Evolutionary conservation across 371 early-diverging fungal genomes (phyloP).

Genomic region (Rhizopus delemar): DNA sequence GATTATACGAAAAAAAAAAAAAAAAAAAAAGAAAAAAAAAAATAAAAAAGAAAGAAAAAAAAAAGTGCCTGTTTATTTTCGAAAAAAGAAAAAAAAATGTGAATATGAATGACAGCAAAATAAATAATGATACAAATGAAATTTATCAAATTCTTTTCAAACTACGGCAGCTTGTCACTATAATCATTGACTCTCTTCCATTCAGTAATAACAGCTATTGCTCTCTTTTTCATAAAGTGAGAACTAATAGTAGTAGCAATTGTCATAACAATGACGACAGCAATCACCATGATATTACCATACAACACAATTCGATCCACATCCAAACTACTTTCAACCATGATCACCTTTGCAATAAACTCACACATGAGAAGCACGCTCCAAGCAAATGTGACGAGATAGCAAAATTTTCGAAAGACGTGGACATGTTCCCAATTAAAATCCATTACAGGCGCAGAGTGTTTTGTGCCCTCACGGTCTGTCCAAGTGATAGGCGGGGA

Average conservation of each 20-base stretch:
- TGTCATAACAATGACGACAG: slow-evolving; percentile 18
- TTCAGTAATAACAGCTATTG: not conserved
- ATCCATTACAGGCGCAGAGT: slow-evolving; percentile 8
- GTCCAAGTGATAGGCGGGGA: slow-evolving; percentile 4
- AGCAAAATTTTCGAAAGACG: slow-evolving; percentile 14
- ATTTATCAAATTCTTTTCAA: not conserved
- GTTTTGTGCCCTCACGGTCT: slow-evolving; percentile 9
- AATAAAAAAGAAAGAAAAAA: too few species aligned
- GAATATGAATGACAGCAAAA: not conserved
- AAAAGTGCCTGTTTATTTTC: too few species aligned
- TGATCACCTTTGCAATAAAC: slow-evolving; percentile 37
- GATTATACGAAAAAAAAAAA: too few species aligned
- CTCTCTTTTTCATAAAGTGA: slow-evolving; percentile 5
- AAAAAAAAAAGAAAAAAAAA: too few species aligned
- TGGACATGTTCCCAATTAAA: slow-evolving; percentile 18
- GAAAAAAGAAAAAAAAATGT: not conserved
- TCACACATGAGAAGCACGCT: slow-evolving; percentile 35
- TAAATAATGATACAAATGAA: not conserved
- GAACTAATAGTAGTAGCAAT: slow-evolving; percentile 1
- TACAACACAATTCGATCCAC: slow-evolving; percentile 33
- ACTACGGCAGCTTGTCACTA: not conserved
- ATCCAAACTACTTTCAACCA: slow-evolving; percentile 30
- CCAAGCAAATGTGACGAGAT: slow-evolving; percentile 35
- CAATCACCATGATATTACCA: slow-evolving; percentile 33
- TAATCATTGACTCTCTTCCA: slow-evolving; percentile 16